Evolutionary conservation across 192 early-diverging fungal genomes (phyloP).

Genomic region (Coemansia biformis): DNA sequence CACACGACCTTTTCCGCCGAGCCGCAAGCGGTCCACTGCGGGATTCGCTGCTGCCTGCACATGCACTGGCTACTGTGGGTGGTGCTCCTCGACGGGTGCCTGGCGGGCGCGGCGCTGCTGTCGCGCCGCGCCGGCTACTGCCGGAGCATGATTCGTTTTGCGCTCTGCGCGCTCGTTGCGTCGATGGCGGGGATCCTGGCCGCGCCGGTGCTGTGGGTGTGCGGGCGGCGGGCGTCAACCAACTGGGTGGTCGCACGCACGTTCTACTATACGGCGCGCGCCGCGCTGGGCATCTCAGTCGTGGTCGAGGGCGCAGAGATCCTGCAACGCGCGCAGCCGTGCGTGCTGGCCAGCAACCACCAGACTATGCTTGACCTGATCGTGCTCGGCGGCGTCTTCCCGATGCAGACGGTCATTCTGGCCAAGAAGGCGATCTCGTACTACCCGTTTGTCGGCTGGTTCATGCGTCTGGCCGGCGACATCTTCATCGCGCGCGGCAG

Average conservation of each 20-base stretch:
- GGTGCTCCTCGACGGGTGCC: slow-evolving; percentile 14
- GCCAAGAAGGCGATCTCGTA: slow-evolving; percentile 71
- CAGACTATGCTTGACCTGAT: slow-evolving; percentile 78
- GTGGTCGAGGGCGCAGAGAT: slow-evolving; percentile 61
- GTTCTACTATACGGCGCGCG: slow-evolving; percentile 51
- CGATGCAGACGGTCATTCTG: slow-evolving; percentile 62
- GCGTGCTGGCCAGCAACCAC: slow-evolving; percentile 77
- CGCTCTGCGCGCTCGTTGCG: slow-evolving; percentile 34
- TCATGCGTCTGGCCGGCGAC: slow-evolving; percentile 67
- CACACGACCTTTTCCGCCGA: too few species aligned
- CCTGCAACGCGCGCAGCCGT: slow-evolving; percentile 47
- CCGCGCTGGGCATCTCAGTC: slow-evolving; percentile 55
- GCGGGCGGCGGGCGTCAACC: slow-evolving; percentile 54
- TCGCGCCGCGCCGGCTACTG: slow-evolving; percentile 26
- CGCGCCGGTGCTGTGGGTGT: slow-evolving; percentile 53
- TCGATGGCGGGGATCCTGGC: slow-evolving; percentile 53
- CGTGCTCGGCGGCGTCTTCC: slow-evolving; percentile 66
- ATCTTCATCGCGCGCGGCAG: slow-evolving; percentile 91
- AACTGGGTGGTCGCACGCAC: slow-evolving; percentile 63
- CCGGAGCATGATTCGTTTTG: slow-evolving; percentile 25
- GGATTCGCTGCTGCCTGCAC: too few species aligned
- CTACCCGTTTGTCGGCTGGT: slow-evolving; percentile 74
- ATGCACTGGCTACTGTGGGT: slow-evolving; percentile 46
- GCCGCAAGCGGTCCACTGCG: too few species aligned
- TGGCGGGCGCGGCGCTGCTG: slow-evolving; percentile 29